These are phyloP conservation scores for Penicillium robsamsonii DNA, from an alignment of 495 filamentous ascomycete genomes.

Conservation along the genomic window DNA sequence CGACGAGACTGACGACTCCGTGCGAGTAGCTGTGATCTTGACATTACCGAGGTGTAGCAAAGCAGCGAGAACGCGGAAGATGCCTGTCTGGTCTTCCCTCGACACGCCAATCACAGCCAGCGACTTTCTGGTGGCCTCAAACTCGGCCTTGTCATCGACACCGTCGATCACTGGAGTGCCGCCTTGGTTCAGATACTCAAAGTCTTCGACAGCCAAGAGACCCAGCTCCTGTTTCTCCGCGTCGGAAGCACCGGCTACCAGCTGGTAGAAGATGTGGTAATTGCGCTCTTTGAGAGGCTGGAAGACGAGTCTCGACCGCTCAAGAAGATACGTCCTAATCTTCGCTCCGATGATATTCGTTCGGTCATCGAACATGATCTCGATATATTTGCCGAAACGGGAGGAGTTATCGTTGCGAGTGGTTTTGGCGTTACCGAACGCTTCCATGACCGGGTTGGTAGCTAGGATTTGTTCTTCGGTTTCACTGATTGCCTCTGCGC, in stretches of 20 bases:
- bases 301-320: constrained; percentile 96
- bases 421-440: constrained; percentile 98
- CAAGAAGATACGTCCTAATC: constrained; percentile 92
- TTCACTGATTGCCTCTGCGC: constrained; percentile 89
- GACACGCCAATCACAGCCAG: constrained; percentile 85
- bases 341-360: constrained; percentile 98
- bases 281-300: constrained; percentile 97
- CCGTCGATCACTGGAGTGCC: constrained; percentile 87
- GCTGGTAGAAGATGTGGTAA: constrained; percentile 99
- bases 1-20: constrained; percentile 77
- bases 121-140: constrained; percentile 80
- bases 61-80: constrained; percentile 89
- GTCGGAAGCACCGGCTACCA: constrained; percentile 91
- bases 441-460: constrained; percentile 99
- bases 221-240: constrained; percentile 74
- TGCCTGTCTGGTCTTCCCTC: constrained; percentile 68
- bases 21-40: constrained; percentile 86
- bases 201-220: constrained; percentile 80
- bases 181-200: constrained; percentile 95
- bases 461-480: constrained; percentile 98
- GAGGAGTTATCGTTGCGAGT: constrained; percentile 99
- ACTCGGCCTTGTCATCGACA: constrained; percentile 94
- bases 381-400: constrained; percentile 98
- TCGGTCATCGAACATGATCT: constrained; percentile 96
- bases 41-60: constrained; percentile 94